Percentiles rank a stretch among this genome's conserved stretches.
These are phyloP conservation scores for Fagopyrum esculentum DNA, from an alignment of 148 eudicot species.

Conservation along the genomic window DNA sequence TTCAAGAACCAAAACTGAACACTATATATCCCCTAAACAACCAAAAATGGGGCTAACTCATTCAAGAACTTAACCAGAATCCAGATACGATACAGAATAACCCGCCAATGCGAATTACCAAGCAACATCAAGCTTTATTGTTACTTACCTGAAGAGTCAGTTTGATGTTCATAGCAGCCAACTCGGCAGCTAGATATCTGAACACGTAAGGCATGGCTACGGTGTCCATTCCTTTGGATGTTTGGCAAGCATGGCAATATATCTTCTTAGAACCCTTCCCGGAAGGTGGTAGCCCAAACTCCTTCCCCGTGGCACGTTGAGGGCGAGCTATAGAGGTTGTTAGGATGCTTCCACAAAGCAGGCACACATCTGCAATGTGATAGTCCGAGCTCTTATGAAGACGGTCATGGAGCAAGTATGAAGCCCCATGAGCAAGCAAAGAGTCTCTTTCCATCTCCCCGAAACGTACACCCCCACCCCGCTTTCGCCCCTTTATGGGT, in stretches of 20 bases:
- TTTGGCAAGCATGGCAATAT: conserved; percentile 57
- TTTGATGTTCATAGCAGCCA: conserved; percentile 91
- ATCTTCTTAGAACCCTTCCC: conserved; percentile 55
- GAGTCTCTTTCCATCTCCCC: conserved; percentile 99
- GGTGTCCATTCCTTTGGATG: conserved; percentile 84
- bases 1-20: not conserved
- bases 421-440: conserved; percentile 90
- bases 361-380: conserved; percentile 86
- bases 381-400: conserved; percentile 82
- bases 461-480: conserved; percentile 90
- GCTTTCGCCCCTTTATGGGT: conserved; percentile 92
- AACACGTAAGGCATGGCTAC: conserved; percentile 97
- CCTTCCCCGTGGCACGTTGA: conserved; percentile 34
- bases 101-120: not conserved
- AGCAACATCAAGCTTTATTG: conserved; percentile 29
- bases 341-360: conserved; percentile 85
- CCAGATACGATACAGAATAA: not conserved
- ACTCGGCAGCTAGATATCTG: conserved; percentile 76
- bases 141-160: conserved; percentile 64
- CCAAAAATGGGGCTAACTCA: not conserved
- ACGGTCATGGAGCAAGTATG: conserved; percentile 79
- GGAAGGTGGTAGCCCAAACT: conserved; percentile 60
- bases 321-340: conserved; percentile 46
- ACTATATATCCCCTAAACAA: not conserved
- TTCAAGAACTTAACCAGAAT: not conserved